Evolutionary conservation across 106 monocot species (phyloP), one percentile per base, ranked within the genome.

Genomic region (Platanthera guangdongensis): DNA sequence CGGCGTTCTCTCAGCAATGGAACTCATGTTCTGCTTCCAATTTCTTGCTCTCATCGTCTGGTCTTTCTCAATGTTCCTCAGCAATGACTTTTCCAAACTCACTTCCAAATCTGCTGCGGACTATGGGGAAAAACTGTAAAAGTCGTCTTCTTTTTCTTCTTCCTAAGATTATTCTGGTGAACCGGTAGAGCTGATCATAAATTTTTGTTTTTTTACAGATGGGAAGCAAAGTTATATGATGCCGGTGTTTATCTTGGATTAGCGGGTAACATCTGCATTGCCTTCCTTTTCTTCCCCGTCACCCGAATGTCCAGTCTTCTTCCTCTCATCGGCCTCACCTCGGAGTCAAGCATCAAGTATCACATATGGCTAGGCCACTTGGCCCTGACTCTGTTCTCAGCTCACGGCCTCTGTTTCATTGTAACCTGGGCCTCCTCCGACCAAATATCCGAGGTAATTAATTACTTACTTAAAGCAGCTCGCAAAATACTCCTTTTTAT

Each of bases 231-330:
- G 79, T 15, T 94, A 76, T 80, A 73, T 0, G 28, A 16, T 13
- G 74, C 81, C 8, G 88, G 57, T 5, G 63, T 88, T 2, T 57
- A 78, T 0, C 52, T 94, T 0, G 94, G 89, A 4, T 54, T 87
- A 6, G 73, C 81, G 14, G 91, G 89, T 4, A 82, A 84, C 76
- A 28, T 94, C 6, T 83, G 83, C 78, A 19, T 69, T 2, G 94
- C 87, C 50, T 91, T 94, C 57, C 91, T 94, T 73, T 94, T 94
- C 89, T 85, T 91, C 72, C 94, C 94, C 0, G 84, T 94, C n/a
- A 85, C 88, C 1, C 75, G 94, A 22, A 68, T 46, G 7, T 94
- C 94, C 0, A 87, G 91, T 0, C 68, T 94, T 49, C 82, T 94
- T 50, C 88, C 85, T 22, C 90, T 94, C 13, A 0, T 85, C 5